Base-by-base conservation (phyloP, 2,329 filamentous ascomycete species). In the Clarireedia paspali region DNA sequence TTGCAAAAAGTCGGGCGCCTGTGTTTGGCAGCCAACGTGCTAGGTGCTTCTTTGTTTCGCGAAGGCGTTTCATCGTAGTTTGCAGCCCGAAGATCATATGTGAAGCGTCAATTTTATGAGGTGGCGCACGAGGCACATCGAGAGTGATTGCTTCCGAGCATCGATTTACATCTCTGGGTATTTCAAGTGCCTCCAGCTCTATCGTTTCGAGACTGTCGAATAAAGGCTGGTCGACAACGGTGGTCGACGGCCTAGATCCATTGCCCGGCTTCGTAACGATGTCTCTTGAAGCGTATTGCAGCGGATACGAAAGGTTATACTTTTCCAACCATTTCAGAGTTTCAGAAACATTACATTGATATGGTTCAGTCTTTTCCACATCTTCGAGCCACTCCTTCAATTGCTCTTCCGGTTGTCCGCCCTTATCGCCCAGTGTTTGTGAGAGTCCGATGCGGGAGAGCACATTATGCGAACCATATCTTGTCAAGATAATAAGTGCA, bases 71-170 rank as follows among this genome's bases (percentile, higher is more conserved):
- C 36, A 68, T 64, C 10, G 66, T 68, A 0, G 67, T 69, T 42
- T 66, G 64, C 9, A 68, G 39, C 10, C 65, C 66, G 53, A 69
- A 69, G 68, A 82, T 78, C 68, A 82, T 81, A 59, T 81, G 77
- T 51, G 78, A 78, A 6, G 78, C 73, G 58, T 83, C 78, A 57
- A 75, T 56, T 20, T 55, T 50, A 1, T 30, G 42, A 34, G 54
- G 36, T 5, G 57, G 49, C 10, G 59, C 57, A 5, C 54, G 55
- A 6, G 63, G 55, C 6, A 68, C 66, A 40, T 66, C 60, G 45
- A 68, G 58, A n/a, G 55, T 49, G 12, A 68, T 48, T 1, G 65
- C 62, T 6, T 61, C 59, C 10, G 64, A 61, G 24, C 66, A 68
- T 30, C 61, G 55, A 1, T 59, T 38, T 7, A 62, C 54, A 5